Percentiles rank a stretch among this genome's conserved stretches.
Evolutionary conservation across 2,329 filamentous ascomycete genomes (phyloP).

Genomic region (Pseudocercospora cruenta): DNA sequence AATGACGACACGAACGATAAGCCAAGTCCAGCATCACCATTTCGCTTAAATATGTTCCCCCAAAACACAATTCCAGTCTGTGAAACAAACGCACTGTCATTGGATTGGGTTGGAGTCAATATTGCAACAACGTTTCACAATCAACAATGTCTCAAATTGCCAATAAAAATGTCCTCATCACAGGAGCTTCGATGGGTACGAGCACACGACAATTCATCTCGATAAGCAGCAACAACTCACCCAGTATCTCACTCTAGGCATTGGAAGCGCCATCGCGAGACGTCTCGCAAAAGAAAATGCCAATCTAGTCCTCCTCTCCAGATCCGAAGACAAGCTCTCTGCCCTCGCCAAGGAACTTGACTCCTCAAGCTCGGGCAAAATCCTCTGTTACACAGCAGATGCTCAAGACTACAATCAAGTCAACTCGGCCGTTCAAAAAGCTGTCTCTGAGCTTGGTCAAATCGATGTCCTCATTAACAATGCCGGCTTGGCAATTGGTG

Average conservation of each 20-base stretch:
- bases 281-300: conserved; percentile 45
- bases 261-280: conserved; percentile 50
- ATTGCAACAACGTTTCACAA: not conserved
- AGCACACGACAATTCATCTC: not conserved
- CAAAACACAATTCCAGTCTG: not conserved
- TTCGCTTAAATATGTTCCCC: not conserved
- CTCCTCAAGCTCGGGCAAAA: conserved; percentile 16
- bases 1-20: not conserved
- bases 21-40: not conserved
- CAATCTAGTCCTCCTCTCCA: conserved; percentile 49
- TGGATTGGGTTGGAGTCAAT: not conserved
- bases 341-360: conserved; percentile 27
- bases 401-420: conserved; percentile 38
- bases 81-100: not conserved
- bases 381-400: conserved; percentile 39
- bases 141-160: conserved; percentile 21
- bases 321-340: conserved; percentile 40
- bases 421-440: conserved; percentile 37
- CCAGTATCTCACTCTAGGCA: conserved; percentile 36
- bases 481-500: conserved; percentile 51
- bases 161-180: conserved; percentile 28
- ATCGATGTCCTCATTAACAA: conserved; percentile 19
- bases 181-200: conserved; percentile 27
- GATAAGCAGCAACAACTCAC: not conserved
- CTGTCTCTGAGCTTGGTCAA: conserved; percentile 33